Conservation (phyloP, 2,329 filamentous ascomycete genomes). For the Sporothrix brasiliensis region DNA sequence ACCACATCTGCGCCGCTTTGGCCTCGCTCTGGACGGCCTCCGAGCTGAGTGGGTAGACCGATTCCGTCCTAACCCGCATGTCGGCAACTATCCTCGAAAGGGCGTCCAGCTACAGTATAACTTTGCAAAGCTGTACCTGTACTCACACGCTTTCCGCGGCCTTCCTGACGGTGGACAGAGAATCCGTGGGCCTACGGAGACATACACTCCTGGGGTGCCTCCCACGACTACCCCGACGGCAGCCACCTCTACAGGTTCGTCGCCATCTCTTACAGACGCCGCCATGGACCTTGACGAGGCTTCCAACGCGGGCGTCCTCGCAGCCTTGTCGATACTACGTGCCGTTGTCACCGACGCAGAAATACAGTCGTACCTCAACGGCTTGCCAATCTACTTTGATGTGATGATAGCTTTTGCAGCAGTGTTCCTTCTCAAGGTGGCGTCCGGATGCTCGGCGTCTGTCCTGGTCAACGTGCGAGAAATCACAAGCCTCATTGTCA, state of each 20-base stretch:
- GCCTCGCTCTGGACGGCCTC: conserved; percentile 37
- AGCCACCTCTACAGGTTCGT: background rate
- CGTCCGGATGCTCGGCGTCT: conserved; percentile 32
- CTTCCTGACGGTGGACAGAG: conserved; percentile 7
- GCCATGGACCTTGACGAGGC: conserved; percentile 38
- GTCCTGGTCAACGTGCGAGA: conserved; percentile 35
- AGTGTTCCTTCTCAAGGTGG: conserved; percentile 38
- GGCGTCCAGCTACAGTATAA: conserved; percentile 43
- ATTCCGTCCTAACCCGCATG: conserved; percentile 38
- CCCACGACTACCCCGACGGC: background rate
- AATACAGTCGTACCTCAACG: conserved; percentile 28
- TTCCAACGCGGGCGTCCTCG: conserved; percentile 38
- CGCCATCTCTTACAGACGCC: conserved; percentile 22
- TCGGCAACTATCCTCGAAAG: conserved; percentile 44
- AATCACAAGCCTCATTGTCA: conserved; percentile 36
- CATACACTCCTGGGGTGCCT: background rate
- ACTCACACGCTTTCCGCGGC: conserved; percentile 42
- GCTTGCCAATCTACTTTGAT: conserved; percentile 31
- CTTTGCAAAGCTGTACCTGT: conserved; percentile 44
- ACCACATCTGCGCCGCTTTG: conserved; percentile 36
- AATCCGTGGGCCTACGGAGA: background rate
- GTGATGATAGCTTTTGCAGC: conserved; percentile 31
- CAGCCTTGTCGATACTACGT: conserved; percentile 22
- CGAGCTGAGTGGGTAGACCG: conserved; percentile 38
- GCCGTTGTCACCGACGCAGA: conserved; percentile 25